phyloP scores from a whole-genome alignment of 192 early-diverging fungal genomes.

The Pecoramyces ruminantium region DNA sequence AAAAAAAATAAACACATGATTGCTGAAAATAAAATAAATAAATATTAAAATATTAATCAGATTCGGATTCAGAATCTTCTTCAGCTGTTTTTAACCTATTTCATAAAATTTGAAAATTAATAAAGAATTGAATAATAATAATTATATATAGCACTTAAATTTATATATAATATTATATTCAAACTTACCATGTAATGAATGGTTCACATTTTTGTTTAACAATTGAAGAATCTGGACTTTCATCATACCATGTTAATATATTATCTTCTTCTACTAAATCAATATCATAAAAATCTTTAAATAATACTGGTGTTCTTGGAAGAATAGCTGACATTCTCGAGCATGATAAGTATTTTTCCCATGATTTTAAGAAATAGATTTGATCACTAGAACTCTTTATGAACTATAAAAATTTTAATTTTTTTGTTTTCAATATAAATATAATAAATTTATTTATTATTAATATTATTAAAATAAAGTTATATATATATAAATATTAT shows the following conservation, averaged over 20 bases:
- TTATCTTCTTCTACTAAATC: conserved; percentile 71
- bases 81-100: not conserved
- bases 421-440: too few relatives aligned
- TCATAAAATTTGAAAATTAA: too few relatives aligned
- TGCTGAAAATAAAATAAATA: not conserved
- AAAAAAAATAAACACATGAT: not conserved
- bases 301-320: conserved; percentile 22
- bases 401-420: conserved; percentile 21
- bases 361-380: conserved; percentile 28
- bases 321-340: not conserved
- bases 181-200: conserved; percentile 48
- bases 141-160: too few relatives aligned
- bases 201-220: conserved; percentile 45
- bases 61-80: not conserved
- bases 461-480: too few relatives aligned
- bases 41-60: not conserved
- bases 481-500: too few relatives aligned
- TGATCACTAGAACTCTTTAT: conserved; percentile 41
- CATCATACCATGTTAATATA: conserved; percentile 47
- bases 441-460: too few relatives aligned
- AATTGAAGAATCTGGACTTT: conserved; percentile 17
- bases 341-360: conserved; percentile 27
- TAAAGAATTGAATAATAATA: too few relatives aligned
- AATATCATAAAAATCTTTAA: conserved; percentile 50
- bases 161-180: too few relatives aligned